phyloP scores from a whole-genome alignment of 2,329 filamentous ascomycete genomes.

The Apiospora sp. region DNA sequence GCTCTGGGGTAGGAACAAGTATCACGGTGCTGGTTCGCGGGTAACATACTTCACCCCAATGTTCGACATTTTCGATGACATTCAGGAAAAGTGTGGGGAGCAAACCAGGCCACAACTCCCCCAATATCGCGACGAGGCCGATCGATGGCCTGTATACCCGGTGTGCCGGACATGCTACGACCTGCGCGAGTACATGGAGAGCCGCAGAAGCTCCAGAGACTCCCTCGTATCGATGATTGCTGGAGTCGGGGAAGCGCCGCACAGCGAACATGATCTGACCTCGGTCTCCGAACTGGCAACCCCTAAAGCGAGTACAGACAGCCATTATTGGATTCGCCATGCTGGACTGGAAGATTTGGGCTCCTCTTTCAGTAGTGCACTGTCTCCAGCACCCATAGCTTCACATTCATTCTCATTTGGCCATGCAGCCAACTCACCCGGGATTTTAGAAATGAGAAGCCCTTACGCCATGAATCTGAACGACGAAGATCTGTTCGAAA shows the following conservation, averaged over 20 bases:
- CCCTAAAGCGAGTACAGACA: conserved; percentile 43
- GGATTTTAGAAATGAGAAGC: conserved; percentile 46
- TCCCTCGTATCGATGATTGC: conserved; percentile 54
- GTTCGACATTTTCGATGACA: conserved; percentile 54
- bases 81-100: conserved; percentile 53
- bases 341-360: conserved; percentile 43
- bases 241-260: conserved; percentile 36
- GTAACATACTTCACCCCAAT: conserved; percentile 54
- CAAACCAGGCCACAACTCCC: conserved; percentile 50
- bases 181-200: conserved; percentile 49
- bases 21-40: conserved; percentile 51
- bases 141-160: conserved; percentile 50
- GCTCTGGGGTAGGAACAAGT: conserved; percentile 54
- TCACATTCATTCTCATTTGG: conserved; percentile 35
- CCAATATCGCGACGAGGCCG: conserved; percentile 49
- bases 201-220: conserved; percentile 50
- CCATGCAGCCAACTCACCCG: conserved; percentile 41
- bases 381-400: conserved; percentile 39
- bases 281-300: conserved; percentile 54
- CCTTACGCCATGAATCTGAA: conserved; percentile 48
- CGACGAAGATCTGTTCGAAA: conserved; percentile 46
- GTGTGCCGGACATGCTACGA: conserved; percentile 53
- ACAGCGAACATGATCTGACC: conserved; percentile 48
- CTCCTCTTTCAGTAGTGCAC: conserved; percentile 42
- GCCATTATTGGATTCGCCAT: conserved; percentile 40